These are phyloP conservation scores for Alternaria arbusti DNA, from an alignment of 2,329 filamentous ascomycete genomes.

Conservation along the genomic window DNA sequence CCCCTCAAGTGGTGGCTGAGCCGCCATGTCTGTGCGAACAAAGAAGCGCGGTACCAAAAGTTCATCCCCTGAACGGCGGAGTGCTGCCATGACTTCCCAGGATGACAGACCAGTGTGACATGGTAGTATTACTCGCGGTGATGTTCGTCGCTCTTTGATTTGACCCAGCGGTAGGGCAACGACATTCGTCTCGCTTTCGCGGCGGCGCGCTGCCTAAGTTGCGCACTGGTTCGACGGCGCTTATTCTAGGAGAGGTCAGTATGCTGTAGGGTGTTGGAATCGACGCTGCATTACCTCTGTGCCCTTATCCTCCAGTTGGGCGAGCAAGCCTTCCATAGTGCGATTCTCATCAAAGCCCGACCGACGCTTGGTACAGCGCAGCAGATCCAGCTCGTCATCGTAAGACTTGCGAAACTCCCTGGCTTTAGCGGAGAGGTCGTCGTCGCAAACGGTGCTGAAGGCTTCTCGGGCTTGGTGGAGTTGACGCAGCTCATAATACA, in stretches of 20 bases:
- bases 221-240: conserved; percentile 30
- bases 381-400: conserved; percentile 27
- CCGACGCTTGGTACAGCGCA: conserved; percentile 21
- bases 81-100: not conserved
- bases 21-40: not conserved
- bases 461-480: conserved; percentile 30
- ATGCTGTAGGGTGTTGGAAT: not conserved
- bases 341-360: conserved; percentile 41
- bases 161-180: conserved; percentile 22
- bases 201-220: conserved; percentile 27
- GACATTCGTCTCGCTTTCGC: conserved; percentile 34
- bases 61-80: not conserved
- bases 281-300: conserved; percentile 10
- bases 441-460: conserved; percentile 17
- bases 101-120: not conserved
- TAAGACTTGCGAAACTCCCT: conserved; percentile 21
- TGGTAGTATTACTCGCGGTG: not conserved
- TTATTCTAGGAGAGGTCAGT: conserved; percentile 21
- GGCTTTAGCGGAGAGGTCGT: conserved; percentile 11
- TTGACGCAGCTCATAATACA: conserved; percentile 32
- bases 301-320: conserved; percentile 20
- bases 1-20: not conserved
- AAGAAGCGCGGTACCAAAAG: not conserved
- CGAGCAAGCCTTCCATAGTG: conserved; percentile 23
- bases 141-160: conserved; percentile 8